phyloP scores from a whole-genome alignment of 495 filamentous ascomycete species.

The Aspergillus steynii region DNA sequence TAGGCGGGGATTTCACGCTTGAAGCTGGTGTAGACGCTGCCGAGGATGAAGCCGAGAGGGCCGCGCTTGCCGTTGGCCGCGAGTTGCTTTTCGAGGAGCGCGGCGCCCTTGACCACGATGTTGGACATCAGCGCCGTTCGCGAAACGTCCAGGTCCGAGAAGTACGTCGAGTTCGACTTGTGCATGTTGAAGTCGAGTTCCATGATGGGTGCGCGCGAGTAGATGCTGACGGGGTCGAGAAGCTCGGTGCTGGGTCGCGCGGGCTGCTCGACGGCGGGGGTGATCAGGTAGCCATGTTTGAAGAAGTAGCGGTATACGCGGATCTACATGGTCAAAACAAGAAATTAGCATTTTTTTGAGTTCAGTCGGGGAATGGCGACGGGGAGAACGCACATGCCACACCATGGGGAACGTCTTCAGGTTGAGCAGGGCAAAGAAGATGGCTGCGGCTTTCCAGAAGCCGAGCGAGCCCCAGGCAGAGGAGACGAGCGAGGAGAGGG shows the following conservation, averaged over 20 bases:
- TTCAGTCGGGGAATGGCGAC: not conserved
- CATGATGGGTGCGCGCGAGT: conserved; percentile 50
- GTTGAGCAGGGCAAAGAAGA: conserved; percentile 50
- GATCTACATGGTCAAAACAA: conserved; percentile 9
- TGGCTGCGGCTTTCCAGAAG: conserved; percentile 44
- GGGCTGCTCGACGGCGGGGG: conserved; percentile 20
- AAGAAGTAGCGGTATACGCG: conserved; percentile 28
- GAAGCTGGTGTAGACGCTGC: conserved; percentile 69
- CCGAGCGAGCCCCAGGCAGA: conserved; percentile 18
- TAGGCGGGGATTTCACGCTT: conserved; percentile 69
- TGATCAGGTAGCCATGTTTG: conserved; percentile 25
- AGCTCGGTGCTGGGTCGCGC: conserved; percentile 23
- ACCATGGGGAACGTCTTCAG: conserved; percentile 52
- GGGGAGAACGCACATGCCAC: conserved; percentile 51
- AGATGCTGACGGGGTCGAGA: conserved; percentile 51
- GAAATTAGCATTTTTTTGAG: not conserved
- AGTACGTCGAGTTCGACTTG: conserved; percentile 85
- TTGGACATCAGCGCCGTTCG: conserved; percentile 59
- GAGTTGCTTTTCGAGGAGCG: conserved; percentile 29
- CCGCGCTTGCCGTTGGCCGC: conserved; percentile 33
- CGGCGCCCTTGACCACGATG: conserved; percentile 52
- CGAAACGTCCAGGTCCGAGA: conserved; percentile 75
- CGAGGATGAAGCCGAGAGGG: conserved; percentile 59
- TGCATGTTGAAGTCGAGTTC: conserved; percentile 85
- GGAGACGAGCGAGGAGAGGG: conserved; percentile 9